phyloP scores from a whole-genome alignment of 2,329 filamentous ascomycete species.

The Raffaelea albimanens region DNA sequence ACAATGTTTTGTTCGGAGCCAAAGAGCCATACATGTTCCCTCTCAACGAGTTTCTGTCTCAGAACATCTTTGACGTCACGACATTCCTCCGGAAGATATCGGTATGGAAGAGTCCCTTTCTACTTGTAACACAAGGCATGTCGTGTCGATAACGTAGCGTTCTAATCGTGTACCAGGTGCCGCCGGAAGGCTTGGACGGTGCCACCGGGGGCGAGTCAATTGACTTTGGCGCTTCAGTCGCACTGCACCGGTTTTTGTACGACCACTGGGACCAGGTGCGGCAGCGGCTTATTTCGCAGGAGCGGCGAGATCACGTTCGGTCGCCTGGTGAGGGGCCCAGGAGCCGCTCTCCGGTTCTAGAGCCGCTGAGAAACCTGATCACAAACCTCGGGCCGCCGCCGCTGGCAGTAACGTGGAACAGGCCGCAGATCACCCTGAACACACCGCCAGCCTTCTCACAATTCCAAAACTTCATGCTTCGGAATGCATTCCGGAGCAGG shows the following conservation, averaged over 20 bases:
- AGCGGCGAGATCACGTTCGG: constrained; percentile 46
- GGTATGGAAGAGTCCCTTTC: constrained; percentile 27
- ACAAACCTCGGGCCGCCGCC: constrained; percentile 58
- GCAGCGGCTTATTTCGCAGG: constrained; percentile 52
- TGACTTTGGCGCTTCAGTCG: constrained; percentile 63
- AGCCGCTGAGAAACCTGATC: constrained; percentile 52
- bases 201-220: constrained; percentile 40
- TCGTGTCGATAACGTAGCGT: too few relatives aligned
- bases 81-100: constrained; percentile 60
- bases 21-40: constrained; percentile 68
- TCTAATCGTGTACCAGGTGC: constrained; percentile 26
- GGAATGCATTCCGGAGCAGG: constrained; percentile 55
- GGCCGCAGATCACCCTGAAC: constrained; percentile 55
- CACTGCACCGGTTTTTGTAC: constrained; percentile 59
- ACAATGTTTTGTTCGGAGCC: constrained; percentile 62
- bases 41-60: constrained; percentile 57
- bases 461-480: constrained; percentile 65
- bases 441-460: constrained; percentile 55
- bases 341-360: constrained; percentile 46
- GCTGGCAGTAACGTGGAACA: constrained; percentile 60
- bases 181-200: constrained; percentile 35
- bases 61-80: constrained; percentile 60
- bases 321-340: constrained; percentile 44
- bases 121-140: too few relatives aligned
- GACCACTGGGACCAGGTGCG: constrained; percentile 64